A percentile compares a stretch with the other conserved stretches of the same genome.
Evolutionary conservation across 148 eudicot genomes (phyloP).

Genomic region (Arbutus unedo): DNA sequence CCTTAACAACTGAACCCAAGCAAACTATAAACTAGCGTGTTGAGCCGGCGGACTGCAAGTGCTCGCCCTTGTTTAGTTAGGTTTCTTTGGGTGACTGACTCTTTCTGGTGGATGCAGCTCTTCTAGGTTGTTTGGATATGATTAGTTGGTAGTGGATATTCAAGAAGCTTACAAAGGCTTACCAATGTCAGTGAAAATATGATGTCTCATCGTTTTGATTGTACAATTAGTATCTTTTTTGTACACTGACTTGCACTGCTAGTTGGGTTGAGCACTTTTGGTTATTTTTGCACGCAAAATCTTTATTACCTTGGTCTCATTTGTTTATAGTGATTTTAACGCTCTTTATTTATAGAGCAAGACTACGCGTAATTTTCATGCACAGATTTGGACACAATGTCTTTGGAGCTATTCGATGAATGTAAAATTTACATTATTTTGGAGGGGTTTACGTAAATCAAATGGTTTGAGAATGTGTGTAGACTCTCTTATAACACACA

Average conservation of each 20-base stretch:
- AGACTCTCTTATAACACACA: no score
- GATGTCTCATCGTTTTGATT: neutral
- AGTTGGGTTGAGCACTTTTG: neutral
- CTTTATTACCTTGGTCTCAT: neutral
- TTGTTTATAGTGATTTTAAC: neutral
- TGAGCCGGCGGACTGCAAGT: neutral
- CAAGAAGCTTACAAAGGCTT: neutral
- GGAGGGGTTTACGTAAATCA: no score
- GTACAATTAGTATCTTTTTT: neutral
- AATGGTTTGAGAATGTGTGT: no score
- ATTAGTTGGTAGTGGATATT: neutral
- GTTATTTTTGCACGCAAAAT: neutral
- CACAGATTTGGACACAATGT: no score
- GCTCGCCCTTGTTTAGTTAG: neutral
- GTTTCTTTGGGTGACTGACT: neutral
- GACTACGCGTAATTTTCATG: no score
- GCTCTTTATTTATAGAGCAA: no score
- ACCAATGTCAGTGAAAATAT: neutral
- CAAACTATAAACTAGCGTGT: neutral
- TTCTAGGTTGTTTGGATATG: neutral
- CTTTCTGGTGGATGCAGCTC: neutral
- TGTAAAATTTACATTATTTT: no score
- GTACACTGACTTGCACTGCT: neutral
- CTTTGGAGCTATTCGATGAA: no score
- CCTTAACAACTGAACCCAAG: constrained; percentile 26